A percentile compares a stretch with the other conserved stretches of the same genome.
Evolutionary conservation across 2,329 filamentous ascomycete species (phyloP).

Genomic region (Aspergillus thermomutatus): DNA sequence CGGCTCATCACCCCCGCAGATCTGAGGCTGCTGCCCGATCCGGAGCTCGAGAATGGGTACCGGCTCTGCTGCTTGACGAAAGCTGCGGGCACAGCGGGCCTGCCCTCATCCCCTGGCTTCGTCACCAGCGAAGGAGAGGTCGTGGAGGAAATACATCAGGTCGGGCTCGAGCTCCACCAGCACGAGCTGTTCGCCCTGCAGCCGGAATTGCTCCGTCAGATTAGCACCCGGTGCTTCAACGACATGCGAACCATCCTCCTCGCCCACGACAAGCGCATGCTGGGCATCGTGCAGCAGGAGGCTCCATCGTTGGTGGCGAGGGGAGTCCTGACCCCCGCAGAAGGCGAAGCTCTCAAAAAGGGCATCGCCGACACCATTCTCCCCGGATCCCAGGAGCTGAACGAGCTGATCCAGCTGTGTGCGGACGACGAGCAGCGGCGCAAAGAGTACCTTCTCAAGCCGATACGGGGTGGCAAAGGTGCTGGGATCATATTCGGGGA

Average conservation of each 20-base stretch:
- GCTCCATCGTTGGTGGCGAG: slow-evolving; percentile 13
- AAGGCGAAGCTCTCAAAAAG: slow-evolving; percentile 14
- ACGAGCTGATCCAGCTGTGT: slow-evolving; percentile 8
- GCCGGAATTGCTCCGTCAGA: slow-evolving; percentile 21
- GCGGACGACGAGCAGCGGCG: slow-evolving; percentile 7
- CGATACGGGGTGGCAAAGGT: slow-evolving; percentile 20
- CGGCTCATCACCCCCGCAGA: slow-evolving; percentile 10
- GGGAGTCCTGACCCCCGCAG: slow-evolving; percentile 12
- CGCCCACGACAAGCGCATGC: slow-evolving; percentile 33
- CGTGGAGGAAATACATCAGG: slow-evolving; percentile 24
- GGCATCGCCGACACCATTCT: slow-evolving; percentile 22
- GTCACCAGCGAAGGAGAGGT: slow-evolving; percentile 8
- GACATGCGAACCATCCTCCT: slow-evolving; percentile 31
- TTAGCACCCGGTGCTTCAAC: slow-evolving; percentile 29
- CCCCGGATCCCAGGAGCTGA: slow-evolving; percentile 22
- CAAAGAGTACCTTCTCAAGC: slow-evolving; percentile 24
- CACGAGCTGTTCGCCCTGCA: slow-evolving; percentile 22
- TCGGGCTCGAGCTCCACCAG: slow-evolving; percentile 29
- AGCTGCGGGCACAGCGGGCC: no score
- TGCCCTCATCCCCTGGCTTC: no score
- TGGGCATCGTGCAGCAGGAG: slow-evolving; percentile 31
- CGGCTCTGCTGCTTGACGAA: slow-evolving; percentile 13
- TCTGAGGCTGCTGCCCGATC: slow-evolving; percentile 5
- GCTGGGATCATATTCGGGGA: slow-evolving; percentile 25
- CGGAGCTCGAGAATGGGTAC: not conserved